Percentiles rank a stretch among this genome's conserved stretches.
Conservation (phyloP, 257 asterid species). For the Solanum bukasovii region DNA sequence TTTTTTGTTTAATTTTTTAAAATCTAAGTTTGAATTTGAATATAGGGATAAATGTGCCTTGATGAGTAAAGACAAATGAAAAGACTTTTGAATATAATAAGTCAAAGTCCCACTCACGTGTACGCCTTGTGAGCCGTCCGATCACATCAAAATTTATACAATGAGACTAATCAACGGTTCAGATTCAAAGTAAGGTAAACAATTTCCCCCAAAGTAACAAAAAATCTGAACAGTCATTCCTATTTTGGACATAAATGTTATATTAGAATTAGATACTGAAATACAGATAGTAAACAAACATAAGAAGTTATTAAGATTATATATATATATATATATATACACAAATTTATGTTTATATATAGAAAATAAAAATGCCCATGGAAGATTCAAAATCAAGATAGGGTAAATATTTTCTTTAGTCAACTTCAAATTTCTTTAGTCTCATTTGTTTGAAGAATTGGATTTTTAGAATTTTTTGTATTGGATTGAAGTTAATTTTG, state of each 20-base stretch:
- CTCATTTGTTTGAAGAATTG: not conserved
- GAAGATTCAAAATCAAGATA: conserved; percentile 39
- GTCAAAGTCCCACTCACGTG: conserved; percentile 29
- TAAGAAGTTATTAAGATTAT: not conserved
- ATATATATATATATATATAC: not conserved
- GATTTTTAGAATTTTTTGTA: not conserved
- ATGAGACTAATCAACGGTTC: not conserved
- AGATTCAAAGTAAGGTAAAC: not conserved
- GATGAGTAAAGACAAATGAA: not conserved
- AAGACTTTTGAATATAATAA: not conserved
- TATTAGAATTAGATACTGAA: not conserved
- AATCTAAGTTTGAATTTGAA: not conserved
- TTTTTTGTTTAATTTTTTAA: not conserved
- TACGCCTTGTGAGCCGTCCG: not conserved
- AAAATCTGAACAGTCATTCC: not conserved
- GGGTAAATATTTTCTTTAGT: not conserved
- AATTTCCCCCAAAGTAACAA: not conserved
- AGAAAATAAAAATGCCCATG: not conserved
- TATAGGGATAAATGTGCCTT: not conserved
- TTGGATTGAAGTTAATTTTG: not conserved
- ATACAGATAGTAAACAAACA: not conserved
- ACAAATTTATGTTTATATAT: not conserved
- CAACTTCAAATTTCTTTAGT: not conserved
- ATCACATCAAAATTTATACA: not conserved
- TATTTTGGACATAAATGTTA: not conserved